Percentiles rank a stretch among this genome's conserved stretches.
Conservation (phyloP, 768 basidiomycete species). For the Scleroderma citrinum region DNA sequence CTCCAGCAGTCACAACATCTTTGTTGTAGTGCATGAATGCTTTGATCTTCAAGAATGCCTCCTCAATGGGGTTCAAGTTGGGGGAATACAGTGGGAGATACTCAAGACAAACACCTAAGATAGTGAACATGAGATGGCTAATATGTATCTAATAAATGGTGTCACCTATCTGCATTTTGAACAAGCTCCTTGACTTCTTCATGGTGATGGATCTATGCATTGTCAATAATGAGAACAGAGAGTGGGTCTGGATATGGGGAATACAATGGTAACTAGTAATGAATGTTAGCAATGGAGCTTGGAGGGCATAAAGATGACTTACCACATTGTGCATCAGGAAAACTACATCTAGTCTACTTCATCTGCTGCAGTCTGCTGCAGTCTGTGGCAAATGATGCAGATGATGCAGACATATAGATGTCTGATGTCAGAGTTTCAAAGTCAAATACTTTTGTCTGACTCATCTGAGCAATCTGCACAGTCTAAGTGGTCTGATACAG, state of each 20-base stretch:
- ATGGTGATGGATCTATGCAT: conserved; percentile 35
- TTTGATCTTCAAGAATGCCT: conserved; percentile 35
- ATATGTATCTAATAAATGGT: too few species aligned
- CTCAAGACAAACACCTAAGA: conserved; percentile 20
- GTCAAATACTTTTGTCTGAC: too few species aligned
- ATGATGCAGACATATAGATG: too few species aligned
- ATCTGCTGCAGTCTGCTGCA: too few species aligned
- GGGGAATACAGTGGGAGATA: conserved; percentile 36
- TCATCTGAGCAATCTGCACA: too few species aligned
- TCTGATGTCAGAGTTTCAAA: too few species aligned
- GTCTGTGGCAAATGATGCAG: too few species aligned
- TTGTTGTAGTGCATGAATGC: conserved; percentile 18
- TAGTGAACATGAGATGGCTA: too few species aligned
- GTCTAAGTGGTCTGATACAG: too few species aligned
- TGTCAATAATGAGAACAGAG: conserved; percentile 35
- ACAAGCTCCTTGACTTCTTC: conserved; percentile 22
- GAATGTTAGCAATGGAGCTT: not conserved
- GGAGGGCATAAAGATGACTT: not conserved
- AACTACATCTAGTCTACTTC: too few species aligned
- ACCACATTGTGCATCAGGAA: not conserved
- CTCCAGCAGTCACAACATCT: conserved; percentile 1
- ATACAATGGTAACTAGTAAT: conserved; percentile 11
- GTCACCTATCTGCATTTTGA: conserved; percentile 11
- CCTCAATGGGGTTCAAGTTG: conserved; percentile 35
- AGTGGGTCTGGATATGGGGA: conserved; percentile 31